Evolutionary conservation across 2,329 filamentous ascomycete species (phyloP), one percentile per base, ranked within the genome.

Genomic region (Helotiales sp.): DNA sequence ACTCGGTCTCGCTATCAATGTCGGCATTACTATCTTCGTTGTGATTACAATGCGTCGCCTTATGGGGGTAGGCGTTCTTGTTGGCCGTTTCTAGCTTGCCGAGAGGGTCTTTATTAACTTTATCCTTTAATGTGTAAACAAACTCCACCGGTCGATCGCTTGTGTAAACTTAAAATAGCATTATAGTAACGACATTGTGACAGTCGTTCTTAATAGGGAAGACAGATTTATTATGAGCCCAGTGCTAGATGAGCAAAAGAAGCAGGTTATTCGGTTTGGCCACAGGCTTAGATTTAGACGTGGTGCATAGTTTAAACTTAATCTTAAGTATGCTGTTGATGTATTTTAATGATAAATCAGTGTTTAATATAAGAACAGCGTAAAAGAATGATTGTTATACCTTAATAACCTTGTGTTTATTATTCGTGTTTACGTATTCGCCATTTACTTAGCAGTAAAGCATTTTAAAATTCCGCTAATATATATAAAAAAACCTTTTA

Each of bases 141-240:
- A 76, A 71, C 66, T 76, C 74, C 34, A 61, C 73, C 3, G 64
- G 71, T 58, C 69, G 64, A 54, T 67, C 69, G 40, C 69, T 69
- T 22, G 65, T 74, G 20, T 74, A 76, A 34, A 67, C 61, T 63
- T 75, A 55, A 55, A 76, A 73, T 6, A 74, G 71, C 61, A 74
- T 70, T n/a, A 75, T 73, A 1, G 68, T 71, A 17, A 72, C 65
- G 4, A 73, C 49, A 60, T 75, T 68, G 37, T 70, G 67, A 26
- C 67, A 63, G 52, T 75, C 69, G 57, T 73, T 71, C 62, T 76
- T 63, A 20, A 69, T 50, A 20, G 61, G 72, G 61, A 72, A 76
- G 54, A 75, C 63, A 37, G 63, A 70, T 32, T 66, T 59, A 75
- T n/a, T n/a, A n/a, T n/a, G n/a, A n/a, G n/a, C n/a, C n/a, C n/a